Evolutionary conservation across 179 eudicot genomes (phyloP), one percentile per base, ranked within the genome.

Genomic region (Silene coronaria): DNA sequence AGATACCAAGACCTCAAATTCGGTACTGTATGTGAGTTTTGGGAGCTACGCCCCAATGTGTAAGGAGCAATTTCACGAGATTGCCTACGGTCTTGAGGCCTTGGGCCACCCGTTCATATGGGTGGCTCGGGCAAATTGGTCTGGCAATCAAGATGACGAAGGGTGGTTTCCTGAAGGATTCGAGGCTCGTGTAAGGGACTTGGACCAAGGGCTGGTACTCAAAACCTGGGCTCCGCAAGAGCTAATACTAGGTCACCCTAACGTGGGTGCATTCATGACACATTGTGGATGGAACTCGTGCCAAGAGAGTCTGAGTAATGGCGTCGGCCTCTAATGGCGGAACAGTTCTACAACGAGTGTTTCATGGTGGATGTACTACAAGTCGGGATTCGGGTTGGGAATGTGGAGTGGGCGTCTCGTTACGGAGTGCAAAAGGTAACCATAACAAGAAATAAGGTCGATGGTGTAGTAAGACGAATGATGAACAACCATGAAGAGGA

Each of bases 201-300:
- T 26, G 10, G 19, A 67, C 28, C 51, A 36, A 10, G 71, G 71
- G 51, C 16, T 67, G 28, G 22, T 67, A 2, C 2, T 67, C 5
- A 67, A 67, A 12, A 22, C 14, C 9, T 67, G 51, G 71, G 71
- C 71, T n/a, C 71, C 71, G 0, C 71, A 67, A 38, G 51, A 34
- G 53, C 12, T 6, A 7, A 67, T 67, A 67, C 71, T 67, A 67
- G 71, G 53, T 38, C 71, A 67, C 53, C 27, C 71, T 6, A 67
- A 30, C 21, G 71, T 67, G 9, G 71, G 71, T 19, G 71, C 53
- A 22, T 67, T 67, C 42, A 38, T 67, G 53, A 67, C 71, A 36
- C 53, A 67, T 36, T 67, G 71, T 67, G 71, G 71, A 9, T 67
- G 71, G 71, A 67, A 67, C 17, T 67, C 71, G 16, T 34, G 27